Evolutionary conservation across 192 early-diverging fungal species (phyloP).

Genomic region (Obelidium mucronatum): DNA sequence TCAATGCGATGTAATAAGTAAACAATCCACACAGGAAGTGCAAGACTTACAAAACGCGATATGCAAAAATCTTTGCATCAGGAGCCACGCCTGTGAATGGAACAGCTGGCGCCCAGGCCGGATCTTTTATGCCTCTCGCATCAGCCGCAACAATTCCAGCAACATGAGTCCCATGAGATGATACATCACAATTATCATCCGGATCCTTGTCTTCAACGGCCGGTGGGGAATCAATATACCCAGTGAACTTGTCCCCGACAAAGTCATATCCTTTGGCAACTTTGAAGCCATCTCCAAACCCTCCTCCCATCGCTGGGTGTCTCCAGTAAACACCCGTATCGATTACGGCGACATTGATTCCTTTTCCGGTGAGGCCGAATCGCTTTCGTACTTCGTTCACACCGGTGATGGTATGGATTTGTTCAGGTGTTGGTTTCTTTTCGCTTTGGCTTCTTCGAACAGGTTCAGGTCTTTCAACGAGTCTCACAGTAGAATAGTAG

Average conservation of each 20-base stretch:
- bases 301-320: slow-evolving; percentile 62
- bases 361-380: slow-evolving; percentile 53
- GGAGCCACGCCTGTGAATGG: slow-evolving; percentile 79
- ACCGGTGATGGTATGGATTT: slow-evolving; percentile 29
- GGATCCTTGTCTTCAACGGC: slow-evolving; percentile 47
- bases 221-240: neutral
- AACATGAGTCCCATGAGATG: slow-evolving; percentile 58
- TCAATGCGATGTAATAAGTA: too few relatives aligned
- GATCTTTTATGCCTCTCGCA: slow-evolving; percentile 26
- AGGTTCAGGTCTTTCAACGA: neutral
- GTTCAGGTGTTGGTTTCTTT: neutral
- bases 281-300: slow-evolving; percentile 48
- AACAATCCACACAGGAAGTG: neutral
- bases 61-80: slow-evolving; percentile 76
- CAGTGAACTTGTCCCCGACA: slow-evolving; percentile 51
- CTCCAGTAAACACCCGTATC: slow-evolving; percentile 61
- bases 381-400: slow-evolving; percentile 37
- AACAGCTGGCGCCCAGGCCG: neutral
- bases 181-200: slow-evolving; percentile 49
- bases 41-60: slow-evolving; percentile 61
- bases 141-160: slow-evolving; percentile 56
- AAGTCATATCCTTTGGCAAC: slow-evolving; percentile 49
- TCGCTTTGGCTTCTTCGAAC: neutral
- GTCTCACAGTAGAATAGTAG: neutral
- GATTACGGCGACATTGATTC: slow-evolving; percentile 58